Percentiles rank a stretch among this genome's conserved stretches.
phyloP scores from a whole-genome alignment of 23 red algal species.

The Porphyridium purpureum region DNA sequence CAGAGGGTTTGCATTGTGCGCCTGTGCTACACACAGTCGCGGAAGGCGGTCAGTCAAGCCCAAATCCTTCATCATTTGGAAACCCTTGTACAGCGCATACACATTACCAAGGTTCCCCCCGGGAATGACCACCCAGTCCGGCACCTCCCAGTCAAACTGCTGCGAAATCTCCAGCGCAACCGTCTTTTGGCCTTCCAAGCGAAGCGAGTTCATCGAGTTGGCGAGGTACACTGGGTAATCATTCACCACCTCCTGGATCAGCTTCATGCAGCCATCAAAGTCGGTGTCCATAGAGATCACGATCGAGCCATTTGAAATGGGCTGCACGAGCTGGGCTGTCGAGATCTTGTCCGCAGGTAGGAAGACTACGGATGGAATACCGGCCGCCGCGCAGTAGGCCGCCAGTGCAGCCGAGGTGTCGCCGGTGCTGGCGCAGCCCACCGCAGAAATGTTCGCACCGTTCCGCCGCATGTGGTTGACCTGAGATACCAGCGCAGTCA shows the following conservation, averaged over 20 bases:
- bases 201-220: constrained; percentile 97
- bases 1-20: constrained; percentile 93
- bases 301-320: constrained; percentile 88
- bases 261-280: constrained; percentile 99
- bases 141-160: constrained; percentile 99
- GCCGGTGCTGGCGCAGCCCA: constrained; percentile 94
- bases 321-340: constrained; percentile 93
- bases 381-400: constrained; percentile 96
- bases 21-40: constrained; percentile 80
- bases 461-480: constrained; percentile 97
- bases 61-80: constrained; percentile 90
- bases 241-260: constrained; percentile 87
- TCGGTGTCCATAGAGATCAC: constrained; percentile 94
- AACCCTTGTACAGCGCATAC: constrained; percentile 99
- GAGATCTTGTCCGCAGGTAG: constrained; percentile 95
- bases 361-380: constrained; percentile 92
- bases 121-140: constrained; percentile 94
- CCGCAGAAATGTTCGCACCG: constrained; percentile 67
- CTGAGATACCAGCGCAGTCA: constrained; percentile 97
- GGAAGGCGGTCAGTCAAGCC: constrained; percentile 80
- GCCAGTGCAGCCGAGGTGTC: constrained; percentile 91
- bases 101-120: constrained; percentile 98
- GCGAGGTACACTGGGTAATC: constrained; percentile 97
- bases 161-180: constrained; percentile 96
- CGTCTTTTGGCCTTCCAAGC: constrained; percentile 97